phyloP scores from a whole-genome alignment of 2,329 filamentous ascomycete genomes.

The Pseudogymnoascus sp. region DNA sequence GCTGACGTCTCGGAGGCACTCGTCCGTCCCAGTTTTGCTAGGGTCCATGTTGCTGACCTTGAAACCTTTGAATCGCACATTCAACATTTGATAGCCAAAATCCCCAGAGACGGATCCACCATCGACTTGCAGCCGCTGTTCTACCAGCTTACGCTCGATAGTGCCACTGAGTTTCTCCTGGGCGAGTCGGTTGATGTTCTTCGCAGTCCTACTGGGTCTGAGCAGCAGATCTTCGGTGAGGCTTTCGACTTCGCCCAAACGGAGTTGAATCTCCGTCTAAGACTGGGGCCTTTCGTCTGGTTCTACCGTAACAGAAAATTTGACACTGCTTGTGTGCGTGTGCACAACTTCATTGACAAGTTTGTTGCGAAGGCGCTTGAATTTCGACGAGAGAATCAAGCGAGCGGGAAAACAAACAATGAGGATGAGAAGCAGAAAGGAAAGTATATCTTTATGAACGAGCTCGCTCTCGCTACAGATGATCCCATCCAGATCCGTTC shows the following conservation, averaged over 20 bases:
- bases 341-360: conserved; percentile 12
- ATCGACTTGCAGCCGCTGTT: conserved; percentile 56
- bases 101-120: conserved; percentile 24
- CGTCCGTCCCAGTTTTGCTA: conserved; percentile 46
- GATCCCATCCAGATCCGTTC: conserved; percentile 36
- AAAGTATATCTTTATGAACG: conserved; percentile 33
- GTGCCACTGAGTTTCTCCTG: conserved; percentile 43
- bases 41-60: conserved; percentile 55
- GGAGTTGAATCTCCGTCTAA: background rate
- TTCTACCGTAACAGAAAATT: conserved; percentile 29
- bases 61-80: conserved; percentile 65
- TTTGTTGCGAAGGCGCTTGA: conserved; percentile 12
- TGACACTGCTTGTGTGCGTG: conserved; percentile 15
- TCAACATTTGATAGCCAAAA: conserved; percentile 45
- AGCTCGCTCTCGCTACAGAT: conserved; percentile 40
- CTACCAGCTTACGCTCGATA: conserved; percentile 51
- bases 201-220: conserved; percentile 2
- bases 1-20: conserved; percentile 25
- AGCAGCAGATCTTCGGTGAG: conserved; percentile 31
- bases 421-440: conserved; percentile 4
- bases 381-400: background rate
- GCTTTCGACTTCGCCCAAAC: conserved; percentile 32
- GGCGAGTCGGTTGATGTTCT: conserved; percentile 42
- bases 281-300: conserved; percentile 30
- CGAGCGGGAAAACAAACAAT: background rate